A percentile compares a stretch with the other conserved stretches of the same genome.
Conservation (phyloP, 768 basidiomycete species). For the Chlorophyllum brunneum region DNA sequence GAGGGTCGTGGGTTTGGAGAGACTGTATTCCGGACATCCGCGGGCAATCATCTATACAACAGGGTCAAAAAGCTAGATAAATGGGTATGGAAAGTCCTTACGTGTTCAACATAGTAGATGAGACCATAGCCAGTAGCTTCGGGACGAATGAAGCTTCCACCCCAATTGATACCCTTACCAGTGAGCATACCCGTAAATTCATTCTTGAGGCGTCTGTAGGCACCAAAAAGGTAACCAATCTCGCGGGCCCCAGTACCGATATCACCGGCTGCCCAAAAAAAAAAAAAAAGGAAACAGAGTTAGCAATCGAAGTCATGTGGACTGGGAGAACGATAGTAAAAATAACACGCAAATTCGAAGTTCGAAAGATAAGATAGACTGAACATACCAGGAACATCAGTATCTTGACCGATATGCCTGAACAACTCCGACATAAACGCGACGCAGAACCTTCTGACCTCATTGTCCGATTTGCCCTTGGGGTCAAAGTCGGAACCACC, state of each 20-base stretch:
- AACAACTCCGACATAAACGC: slow-evolving; percentile 75
- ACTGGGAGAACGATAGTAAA: not conserved
- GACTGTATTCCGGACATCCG: slow-evolving; percentile 53
- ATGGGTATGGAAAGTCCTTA: slow-evolving; percentile 27
- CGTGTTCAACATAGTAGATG: slow-evolving; percentile 74
- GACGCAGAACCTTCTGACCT: slow-evolving; percentile 68
- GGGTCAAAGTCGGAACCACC: slow-evolving; percentile 80
- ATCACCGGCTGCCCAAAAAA: slow-evolving; percentile 44
- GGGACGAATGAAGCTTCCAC: slow-evolving; percentile 70
- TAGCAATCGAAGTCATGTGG: not conserved
- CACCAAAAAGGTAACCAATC: slow-evolving; percentile 74
- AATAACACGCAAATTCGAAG: too few species aligned
- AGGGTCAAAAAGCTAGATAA: not conserved
- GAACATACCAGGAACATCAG: slow-evolving; percentile 60
- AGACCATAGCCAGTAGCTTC: slow-evolving; percentile 73
- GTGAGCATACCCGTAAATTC: slow-evolving; percentile 71
- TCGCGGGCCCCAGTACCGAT: slow-evolving; percentile 76
- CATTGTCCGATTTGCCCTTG: slow-evolving; percentile 73
- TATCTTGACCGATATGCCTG: slow-evolving; percentile 68
- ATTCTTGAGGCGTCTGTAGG: slow-evolving; percentile 71
- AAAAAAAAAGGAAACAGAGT: not conserved
- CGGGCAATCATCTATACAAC: slow-evolving; percentile 50
- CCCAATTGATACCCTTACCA: slow-evolving; percentile 67
- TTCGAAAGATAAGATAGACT: not conserved
- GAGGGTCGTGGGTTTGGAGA: slow-evolving; percentile 39